phyloP scores from a whole-genome alignment of 192 early-diverging fungal species.

The Podochytrium sp. region DNA sequence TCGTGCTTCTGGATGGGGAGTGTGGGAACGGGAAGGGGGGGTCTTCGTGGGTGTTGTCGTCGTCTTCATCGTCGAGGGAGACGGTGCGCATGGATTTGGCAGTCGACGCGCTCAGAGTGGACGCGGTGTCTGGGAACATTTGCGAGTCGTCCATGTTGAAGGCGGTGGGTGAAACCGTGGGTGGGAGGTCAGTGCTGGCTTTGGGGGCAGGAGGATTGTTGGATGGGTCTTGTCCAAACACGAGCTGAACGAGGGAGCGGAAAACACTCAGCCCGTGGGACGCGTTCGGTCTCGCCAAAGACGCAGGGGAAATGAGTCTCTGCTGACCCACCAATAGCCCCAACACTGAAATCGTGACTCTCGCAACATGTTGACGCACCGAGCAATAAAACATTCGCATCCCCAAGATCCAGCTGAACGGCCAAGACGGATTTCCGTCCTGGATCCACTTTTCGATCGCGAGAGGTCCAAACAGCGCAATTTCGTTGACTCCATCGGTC shows the following conservation, averaged over 20 bases:
- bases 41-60: background rate
- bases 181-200: background rate
- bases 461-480: background rate
- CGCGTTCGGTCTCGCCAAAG: background rate
- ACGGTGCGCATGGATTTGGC: background rate
- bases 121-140: background rate
- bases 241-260: too few species aligned
- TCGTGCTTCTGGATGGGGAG: background rate
- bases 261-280: too few species aligned
- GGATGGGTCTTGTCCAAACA: too few species aligned
- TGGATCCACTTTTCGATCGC: conserved; percentile 3
- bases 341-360: background rate
- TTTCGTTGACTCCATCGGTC: background rate
- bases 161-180: background rate
- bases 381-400: background rate
- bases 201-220: background rate
- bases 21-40: background rate
- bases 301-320: background rate
- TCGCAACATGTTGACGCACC: background rate
- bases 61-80: background rate
- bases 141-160: background rate
- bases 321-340: background rate
- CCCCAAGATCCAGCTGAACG: background rate
- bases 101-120: background rate
- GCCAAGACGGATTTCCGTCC: background rate